Percentiles rank a stretch among this genome's conserved stretches.
Evolutionary conservation across 306 rosid species (phyloP).

Genomic region (Cicer chorassanicum): DNA sequence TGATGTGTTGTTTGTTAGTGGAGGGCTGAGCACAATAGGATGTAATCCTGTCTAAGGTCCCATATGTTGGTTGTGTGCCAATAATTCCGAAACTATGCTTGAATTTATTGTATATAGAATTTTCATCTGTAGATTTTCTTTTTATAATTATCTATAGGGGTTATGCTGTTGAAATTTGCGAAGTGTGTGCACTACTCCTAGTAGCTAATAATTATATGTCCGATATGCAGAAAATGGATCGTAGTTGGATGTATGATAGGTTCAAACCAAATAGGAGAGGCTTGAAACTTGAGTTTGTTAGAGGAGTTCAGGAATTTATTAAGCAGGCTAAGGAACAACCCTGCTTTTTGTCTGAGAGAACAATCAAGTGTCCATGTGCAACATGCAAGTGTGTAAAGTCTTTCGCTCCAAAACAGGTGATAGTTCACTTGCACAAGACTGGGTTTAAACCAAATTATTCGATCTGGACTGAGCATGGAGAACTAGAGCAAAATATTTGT

Average conservation of each 20-base stretch:
- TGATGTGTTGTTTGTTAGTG: neutral
- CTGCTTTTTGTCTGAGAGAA: slow-evolving; percentile 2
- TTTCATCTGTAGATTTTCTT: neutral
- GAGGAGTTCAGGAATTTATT: slow-evolving; percentile 22
- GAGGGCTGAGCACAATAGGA: neutral
- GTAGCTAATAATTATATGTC: slow-evolving; percentile 4
- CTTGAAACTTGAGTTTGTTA: neutral
- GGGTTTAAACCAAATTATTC: slow-evolving; percentile 28
- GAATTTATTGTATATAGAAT: neutral
- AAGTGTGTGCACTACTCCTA: neutral
- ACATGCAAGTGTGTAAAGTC: slow-evolving; percentile 10
- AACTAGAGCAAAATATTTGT: neutral
- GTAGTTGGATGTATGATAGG: slow-evolving; percentile 29
- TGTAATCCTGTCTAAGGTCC: neutral
- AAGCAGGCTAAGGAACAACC: slow-evolving; percentile 27
- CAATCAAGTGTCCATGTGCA: slow-evolving; percentile 8
- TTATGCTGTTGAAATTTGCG: neutral
- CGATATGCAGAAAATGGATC: slow-evolving; percentile 17
- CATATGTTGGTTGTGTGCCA: neutral
- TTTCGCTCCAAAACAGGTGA: slow-evolving; percentile 1
- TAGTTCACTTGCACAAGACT: slow-evolving; percentile 1
- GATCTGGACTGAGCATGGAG: slow-evolving; percentile 28
- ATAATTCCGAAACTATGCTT: neutral
- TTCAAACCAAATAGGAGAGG: neutral
- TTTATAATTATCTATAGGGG: neutral